Conservation (phyloP, 306 rosid genomes). For the Dicorynia guianensis region DNA sequence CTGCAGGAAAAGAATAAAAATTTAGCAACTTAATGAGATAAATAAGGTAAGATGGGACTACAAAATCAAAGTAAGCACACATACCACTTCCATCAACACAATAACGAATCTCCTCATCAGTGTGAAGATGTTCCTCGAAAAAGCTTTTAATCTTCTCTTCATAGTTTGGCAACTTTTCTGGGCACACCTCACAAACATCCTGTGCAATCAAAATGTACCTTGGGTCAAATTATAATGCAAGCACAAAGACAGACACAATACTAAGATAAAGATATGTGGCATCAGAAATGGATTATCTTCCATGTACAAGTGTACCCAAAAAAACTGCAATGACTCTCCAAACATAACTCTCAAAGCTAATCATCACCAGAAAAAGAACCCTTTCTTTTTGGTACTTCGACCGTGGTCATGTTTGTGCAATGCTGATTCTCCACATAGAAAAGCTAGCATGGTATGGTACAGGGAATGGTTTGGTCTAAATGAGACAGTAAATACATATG, state of each 20-base stretch:
- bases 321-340: background rate
- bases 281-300: background rate
- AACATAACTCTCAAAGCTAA: background rate
- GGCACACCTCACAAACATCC: constrained; percentile 96
- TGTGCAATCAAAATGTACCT: constrained; percentile 43
- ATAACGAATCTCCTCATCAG: constrained; percentile 97
- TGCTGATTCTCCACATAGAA: background rate
- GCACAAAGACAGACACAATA: constrained; percentile 17
- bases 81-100: constrained; percentile 92
- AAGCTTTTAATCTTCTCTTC: constrained; percentile 91
- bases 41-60: background rate
- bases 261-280: constrained; percentile 14
- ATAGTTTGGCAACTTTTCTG: constrained; percentile 93
- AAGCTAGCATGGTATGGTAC: background rate
- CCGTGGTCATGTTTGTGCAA: background rate
- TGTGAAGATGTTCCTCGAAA: constrained; percentile 94
- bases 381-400: background rate
- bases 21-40: constrained; percentile 31
- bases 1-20: constrained; percentile 52
- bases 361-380: background rate
- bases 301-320: background rate
- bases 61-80: constrained; percentile 33
- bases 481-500: background rate
- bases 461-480: background rate
- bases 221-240: constrained; percentile 30